Percentiles rank a stretch among this genome's conserved stretches.
Conservation (phyloP, 768 basidiomycete species). For the Lactarius vividus region DNA sequence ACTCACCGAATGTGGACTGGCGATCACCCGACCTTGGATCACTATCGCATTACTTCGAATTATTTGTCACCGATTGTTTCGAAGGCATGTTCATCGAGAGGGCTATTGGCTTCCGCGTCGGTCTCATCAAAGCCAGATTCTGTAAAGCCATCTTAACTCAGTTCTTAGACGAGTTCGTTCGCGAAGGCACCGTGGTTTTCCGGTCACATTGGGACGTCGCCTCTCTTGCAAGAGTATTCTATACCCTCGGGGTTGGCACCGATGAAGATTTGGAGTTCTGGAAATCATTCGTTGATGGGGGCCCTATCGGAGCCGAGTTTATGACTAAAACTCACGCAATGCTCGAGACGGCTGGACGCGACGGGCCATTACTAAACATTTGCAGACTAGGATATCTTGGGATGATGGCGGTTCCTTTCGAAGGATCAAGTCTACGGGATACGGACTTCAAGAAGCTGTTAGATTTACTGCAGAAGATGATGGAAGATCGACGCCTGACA, state of each 20-base stretch:
- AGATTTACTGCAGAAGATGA: background rate
- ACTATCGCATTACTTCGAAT: slow-evolving; percentile 2
- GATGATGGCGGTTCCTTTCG: background rate
- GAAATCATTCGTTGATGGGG: slow-evolving; percentile 3
- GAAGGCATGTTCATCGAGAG: slow-evolving; percentile 2
- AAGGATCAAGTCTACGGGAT: background rate
- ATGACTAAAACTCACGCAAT: background rate
- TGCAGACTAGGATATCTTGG: slow-evolving; percentile 9
- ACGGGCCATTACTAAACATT: slow-evolving; percentile 18
- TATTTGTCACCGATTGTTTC: background rate
- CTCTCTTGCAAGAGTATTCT: slow-evolving; percentile 11
- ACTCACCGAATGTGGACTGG: slow-evolving; percentile 10
- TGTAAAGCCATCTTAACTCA: background rate
- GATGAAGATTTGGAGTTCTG: background rate
- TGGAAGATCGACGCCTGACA: background rate
- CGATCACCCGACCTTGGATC: slow-evolving; percentile 12
- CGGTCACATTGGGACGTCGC: slow-evolving; percentile 12
- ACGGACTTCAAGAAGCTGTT: slow-evolving; percentile 1
- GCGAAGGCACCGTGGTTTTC: background rate
- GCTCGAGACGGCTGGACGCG: background rate
- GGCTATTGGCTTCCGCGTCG: background rate
- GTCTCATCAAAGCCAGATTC: background rate
- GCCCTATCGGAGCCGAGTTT: background rate
- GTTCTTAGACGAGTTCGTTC: background rate
- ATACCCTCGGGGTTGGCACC: background rate